Evolutionary conservation across 108 stramenopile genomes (phyloP).

Genomic region (Skeletonema costatum): DNA sequence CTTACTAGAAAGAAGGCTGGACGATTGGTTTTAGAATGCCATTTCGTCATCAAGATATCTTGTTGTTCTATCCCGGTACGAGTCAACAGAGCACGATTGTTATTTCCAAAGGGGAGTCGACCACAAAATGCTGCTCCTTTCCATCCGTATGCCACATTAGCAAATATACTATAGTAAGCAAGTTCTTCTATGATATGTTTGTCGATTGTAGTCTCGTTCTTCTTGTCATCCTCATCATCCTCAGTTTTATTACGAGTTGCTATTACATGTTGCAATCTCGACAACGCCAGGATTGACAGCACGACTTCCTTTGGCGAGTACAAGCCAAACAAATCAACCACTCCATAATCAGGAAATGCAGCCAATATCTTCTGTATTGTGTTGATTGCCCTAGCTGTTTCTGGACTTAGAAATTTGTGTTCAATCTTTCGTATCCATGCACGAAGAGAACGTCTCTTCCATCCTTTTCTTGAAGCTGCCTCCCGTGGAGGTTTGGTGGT

Average conservation of each 20-base stretch:
- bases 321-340: slow-evolving; percentile 52
- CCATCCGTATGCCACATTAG: slow-evolving; percentile 79
- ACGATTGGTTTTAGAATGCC: slow-evolving; percentile 58
- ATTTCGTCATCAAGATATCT: slow-evolving; percentile 55
- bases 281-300: slow-evolving; percentile 43
- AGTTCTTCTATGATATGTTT: slow-evolving; percentile 53
- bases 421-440: slow-evolving; percentile 44
- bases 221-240: slow-evolving; percentile 2
- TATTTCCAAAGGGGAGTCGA: slow-evolving; percentile 55
- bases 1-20: slow-evolving; percentile 67
- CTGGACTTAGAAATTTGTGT: slow-evolving; percentile 46
- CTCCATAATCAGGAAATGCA: slow-evolving; percentile 62
- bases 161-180: slow-evolving; percentile 61
- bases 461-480: background rate
- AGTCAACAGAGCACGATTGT: slow-evolving; percentile 47
- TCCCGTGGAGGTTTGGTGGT: slow-evolving; percentile 12
- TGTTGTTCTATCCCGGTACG: slow-evolving; percentile 49
- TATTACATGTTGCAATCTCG: slow-evolving; percentile 46
- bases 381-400: slow-evolving; percentile 54
- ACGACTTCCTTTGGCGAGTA: slow-evolving; percentile 52
- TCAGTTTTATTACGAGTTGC: slow-evolving; percentile 17
- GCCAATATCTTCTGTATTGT: slow-evolving; percentile 60
- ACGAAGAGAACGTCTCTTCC: slow-evolving; percentile 17
- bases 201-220: slow-evolving; percentile 23
- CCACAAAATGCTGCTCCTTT: slow-evolving; percentile 61